Conservation (phyloP, 2,329 filamentous ascomycete genomes). For the Pezicula carpinea region DNA sequence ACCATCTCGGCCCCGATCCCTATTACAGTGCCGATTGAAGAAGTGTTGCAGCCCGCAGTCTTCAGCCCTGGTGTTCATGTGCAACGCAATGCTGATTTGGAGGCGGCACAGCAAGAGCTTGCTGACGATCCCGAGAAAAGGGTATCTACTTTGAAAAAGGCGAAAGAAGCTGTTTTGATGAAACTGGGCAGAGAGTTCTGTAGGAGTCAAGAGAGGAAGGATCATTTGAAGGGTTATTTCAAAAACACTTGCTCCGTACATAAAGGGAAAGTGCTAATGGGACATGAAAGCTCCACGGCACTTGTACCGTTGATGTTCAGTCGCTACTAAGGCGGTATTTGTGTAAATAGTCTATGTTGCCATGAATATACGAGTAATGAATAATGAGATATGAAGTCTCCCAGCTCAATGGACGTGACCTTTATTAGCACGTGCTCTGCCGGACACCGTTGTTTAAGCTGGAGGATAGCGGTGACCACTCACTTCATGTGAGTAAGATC, state of each 20-base stretch:
- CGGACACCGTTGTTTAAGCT: not conserved
- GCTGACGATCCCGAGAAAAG: slow-evolving; percentile 54
- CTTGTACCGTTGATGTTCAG: slow-evolving; percentile 59
- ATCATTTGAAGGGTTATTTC: slow-evolving; percentile 17
- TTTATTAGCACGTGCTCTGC: not conserved
- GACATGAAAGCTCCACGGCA: slow-evolving; percentile 45
- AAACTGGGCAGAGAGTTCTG: slow-evolving; percentile 52
- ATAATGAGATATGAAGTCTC: slow-evolving; percentile 11
- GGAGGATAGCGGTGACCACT: no score
- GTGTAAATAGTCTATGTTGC: slow-evolving; percentile 1
- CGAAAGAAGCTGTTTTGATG: slow-evolving; percentile 55
- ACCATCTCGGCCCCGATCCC: slow-evolving; percentile 1
- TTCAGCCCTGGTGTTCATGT: slow-evolving; percentile 51
- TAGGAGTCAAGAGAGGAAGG: slow-evolving; percentile 21
- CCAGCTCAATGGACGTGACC: not conserved
- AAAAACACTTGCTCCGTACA: slow-evolving; percentile 21
- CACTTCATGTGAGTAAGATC: no score
- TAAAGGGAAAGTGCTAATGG: slow-evolving; percentile 17
- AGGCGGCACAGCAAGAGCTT: slow-evolving; percentile 49
- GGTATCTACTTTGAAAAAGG: slow-evolving; percentile 49
- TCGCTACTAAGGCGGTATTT: slow-evolving; percentile 25
- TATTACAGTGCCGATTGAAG: not conserved
- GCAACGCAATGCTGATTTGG: slow-evolving; percentile 53
- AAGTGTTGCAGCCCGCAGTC: slow-evolving; percentile 42
- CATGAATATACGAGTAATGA: slow-evolving; percentile 14